Evolutionary conservation across 805 yeast genomes (phyloP).

Genomic region (Ogataea trehalophila): DNA sequence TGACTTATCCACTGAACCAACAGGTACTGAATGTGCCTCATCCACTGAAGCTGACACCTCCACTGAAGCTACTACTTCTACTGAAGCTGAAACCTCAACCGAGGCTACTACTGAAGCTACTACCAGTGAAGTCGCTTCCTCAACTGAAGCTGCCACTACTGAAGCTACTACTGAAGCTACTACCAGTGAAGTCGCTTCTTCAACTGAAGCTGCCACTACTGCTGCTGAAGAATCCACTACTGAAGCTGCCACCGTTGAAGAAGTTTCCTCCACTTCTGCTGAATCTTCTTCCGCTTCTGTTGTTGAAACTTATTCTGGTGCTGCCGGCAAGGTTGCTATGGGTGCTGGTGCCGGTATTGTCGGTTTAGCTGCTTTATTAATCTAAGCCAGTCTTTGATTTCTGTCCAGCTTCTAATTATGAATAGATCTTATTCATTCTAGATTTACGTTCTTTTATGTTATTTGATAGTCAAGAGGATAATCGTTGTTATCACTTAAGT

Average conservation of each 20-base stretch:
- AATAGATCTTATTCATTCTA: too few species aligned
- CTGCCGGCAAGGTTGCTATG: slow-evolving; percentile 14
- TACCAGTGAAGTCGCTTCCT: slow-evolving; percentile 15
- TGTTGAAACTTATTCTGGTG: slow-evolving; percentile 7
- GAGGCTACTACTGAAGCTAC: slow-evolving; percentile 1
- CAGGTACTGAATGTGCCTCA: slow-evolving; percentile 31
- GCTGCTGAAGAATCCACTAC: slow-evolving; percentile 4
- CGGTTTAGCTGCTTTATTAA: slow-evolving; percentile 18
- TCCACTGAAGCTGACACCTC: slow-evolving; percentile 9
- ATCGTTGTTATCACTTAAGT: too few species aligned
- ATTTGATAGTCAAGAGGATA: too few species aligned
- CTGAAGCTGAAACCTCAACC: slow-evolving; percentile 8
- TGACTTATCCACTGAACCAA: slow-evolving; percentile 28
- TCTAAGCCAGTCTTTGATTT: slow-evolving; percentile 6
- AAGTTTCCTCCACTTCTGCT: slow-evolving; percentile 2
- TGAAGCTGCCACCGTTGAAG: slow-evolving; percentile 1
- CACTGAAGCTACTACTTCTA: neutral
- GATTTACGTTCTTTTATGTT: too few species aligned
- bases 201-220: slow-evolving; percentile 4
- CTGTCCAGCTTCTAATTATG: too few species aligned
- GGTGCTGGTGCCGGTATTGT: slow-evolving; percentile 20
- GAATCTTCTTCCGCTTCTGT: slow-evolving; percentile 9
- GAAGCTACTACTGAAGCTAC: neutral
- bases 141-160: slow-evolving; percentile 1
- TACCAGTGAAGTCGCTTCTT: neutral